These are phyloP conservation scores for Phytophthora nicotianae DNA, from an alignment of 352 stramenopile species.

Conservation along the genomic window DNA sequence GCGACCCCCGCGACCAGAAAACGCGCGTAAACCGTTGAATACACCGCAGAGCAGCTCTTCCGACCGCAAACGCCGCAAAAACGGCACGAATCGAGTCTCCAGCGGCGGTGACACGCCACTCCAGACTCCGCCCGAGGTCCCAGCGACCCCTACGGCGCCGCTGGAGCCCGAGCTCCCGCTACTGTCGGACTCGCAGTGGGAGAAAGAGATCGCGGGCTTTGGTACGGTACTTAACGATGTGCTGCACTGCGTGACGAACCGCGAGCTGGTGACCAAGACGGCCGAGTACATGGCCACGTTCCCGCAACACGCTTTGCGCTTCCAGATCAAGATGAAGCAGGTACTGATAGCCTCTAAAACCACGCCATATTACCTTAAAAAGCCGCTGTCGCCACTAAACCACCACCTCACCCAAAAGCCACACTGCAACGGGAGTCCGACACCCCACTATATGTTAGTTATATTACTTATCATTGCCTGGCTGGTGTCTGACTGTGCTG, in stretches of 20 bases:
- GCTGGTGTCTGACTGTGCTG: conserved; percentile 20
- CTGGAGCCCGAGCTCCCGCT: conserved; percentile 35
- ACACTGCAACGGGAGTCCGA: neutral
- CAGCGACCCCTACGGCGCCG: neutral
- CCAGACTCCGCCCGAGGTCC: conserved; percentile 8
- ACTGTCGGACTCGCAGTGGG: conserved; percentile 70
- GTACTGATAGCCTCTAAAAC: conserved; percentile 44
- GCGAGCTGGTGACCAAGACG: conserved; percentile 75
- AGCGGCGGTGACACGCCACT: conserved; percentile 22
- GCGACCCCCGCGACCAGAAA: conserved; percentile 18
- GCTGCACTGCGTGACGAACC: conserved; percentile 67
- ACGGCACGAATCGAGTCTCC: conserved; percentile 6
- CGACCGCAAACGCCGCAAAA: conserved; percentile 31
- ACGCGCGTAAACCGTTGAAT: conserved; percentile 13
- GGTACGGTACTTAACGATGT: conserved; percentile 75
- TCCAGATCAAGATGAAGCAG: conserved; percentile 92
- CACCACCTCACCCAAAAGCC: conserved; percentile 10
- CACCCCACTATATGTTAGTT: conserved; percentile 1
- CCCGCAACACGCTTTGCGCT: conserved; percentile 73
- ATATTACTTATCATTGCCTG: conserved; percentile 7
- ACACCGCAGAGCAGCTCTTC: conserved; percentile 2
- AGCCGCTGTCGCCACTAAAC: conserved; percentile 20
- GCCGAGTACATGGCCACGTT: conserved; percentile 76
- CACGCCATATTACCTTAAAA: conserved; percentile 26
- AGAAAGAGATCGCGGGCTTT: conserved; percentile 80